These are phyloP conservation scores for Lachnellula cervina DNA, from an alignment of 2,329 filamentous ascomycete species.

Conservation along the genomic window DNA sequence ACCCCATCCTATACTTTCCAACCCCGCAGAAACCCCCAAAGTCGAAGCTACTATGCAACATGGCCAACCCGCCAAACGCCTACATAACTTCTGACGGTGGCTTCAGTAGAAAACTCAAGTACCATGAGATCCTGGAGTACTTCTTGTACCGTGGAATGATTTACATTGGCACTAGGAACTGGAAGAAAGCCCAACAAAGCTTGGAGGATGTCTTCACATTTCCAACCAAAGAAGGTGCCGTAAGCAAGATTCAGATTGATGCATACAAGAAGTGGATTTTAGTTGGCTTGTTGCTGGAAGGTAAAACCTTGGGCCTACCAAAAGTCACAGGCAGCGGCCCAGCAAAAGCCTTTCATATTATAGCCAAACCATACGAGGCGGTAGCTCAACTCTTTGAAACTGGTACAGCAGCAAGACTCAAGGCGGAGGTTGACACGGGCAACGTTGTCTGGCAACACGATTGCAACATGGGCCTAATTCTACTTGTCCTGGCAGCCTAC, in stretches of 20 bases:
- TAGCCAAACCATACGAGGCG: slow-evolving; percentile 65
- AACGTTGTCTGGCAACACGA: slow-evolving; percentile 62
- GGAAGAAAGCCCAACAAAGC: slow-evolving; percentile 56
- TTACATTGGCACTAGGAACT: slow-evolving; percentile 56
- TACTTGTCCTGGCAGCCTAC: slow-evolving; percentile 65
- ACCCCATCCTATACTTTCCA: slow-evolving; percentile 62
- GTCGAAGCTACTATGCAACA: slow-evolving; percentile 42
- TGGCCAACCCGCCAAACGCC: slow-evolving; percentile 40
- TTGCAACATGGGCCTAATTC: slow-evolving; percentile 66
- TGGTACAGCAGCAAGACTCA: slow-evolving; percentile 53
- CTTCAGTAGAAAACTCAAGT: slow-evolving; percentile 50
- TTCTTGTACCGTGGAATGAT: slow-evolving; percentile 61
- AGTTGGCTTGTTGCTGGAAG: slow-evolving; percentile 65
- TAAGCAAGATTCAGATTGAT: slow-evolving; percentile 77
- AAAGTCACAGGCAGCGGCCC: slow-evolving; percentile 48
- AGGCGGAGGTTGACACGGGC: slow-evolving; percentile 58
- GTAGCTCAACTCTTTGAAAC: slow-evolving; percentile 66
- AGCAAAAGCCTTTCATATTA: slow-evolving; percentile 50
- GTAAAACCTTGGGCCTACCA: slow-evolving; percentile 52
- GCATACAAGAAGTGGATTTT: slow-evolving; percentile 91
- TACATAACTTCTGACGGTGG: slow-evolving; percentile 58
- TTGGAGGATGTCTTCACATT: slow-evolving; percentile 63
- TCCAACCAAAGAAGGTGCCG: slow-evolving; percentile 56
- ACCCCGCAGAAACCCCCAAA: slow-evolving; percentile 35
- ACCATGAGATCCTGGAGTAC: slow-evolving; percentile 58